Base-by-base conservation (phyloP, 2,329 filamentous ascomycete species). In the Penicillium sp. region DNA sequence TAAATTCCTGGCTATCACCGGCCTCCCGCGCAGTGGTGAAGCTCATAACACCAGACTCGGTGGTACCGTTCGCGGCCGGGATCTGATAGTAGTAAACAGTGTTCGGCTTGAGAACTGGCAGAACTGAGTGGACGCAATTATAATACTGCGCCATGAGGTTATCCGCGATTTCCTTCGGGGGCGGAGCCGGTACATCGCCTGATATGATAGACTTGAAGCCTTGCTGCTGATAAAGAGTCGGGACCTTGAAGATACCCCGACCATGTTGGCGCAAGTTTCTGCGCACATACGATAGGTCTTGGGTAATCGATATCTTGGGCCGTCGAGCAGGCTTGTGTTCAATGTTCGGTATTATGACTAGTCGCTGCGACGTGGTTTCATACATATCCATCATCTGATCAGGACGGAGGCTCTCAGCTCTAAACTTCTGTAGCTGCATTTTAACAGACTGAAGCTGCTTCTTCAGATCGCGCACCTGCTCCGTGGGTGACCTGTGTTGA, bases 401-500 rank as follows among this genome's bases (percentile, higher is more conserved):
- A 37, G 75, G 76, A 51, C 80, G 79, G 37, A 76, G 67, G 41
- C 90, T 75, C 67, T 87, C 84, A 27, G 87, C 85, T 50, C 85
- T 85, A 37, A 96, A 77, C 58, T 86, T 87, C 53, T 80, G 82
- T 67, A 96, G 92, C 72, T 96, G 89, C 55, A 90, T 86, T 69
- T 87, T 89, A 40, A 94, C 82, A 50, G 88, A 83, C 45, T 89
- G 84, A 67, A 97, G 85, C 74, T 97, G 92, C 73, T 91, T 94
- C 76, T 97, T 92, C 25, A 99, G 81, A 72, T 99, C 94, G 75
- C 97, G 94, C 12, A 97, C 90, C 79, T 97, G 94, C 84, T 97
- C 99, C 77, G 97, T 97, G 1, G 93, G 97, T 18, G 94, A 97
- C 94, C 97, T 99, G 59, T 94, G 86, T 55, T 94, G 85, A 73